Conservation (phyloP, 2,329 filamentous ascomycete species). For the Talaromyces sp. region DNA sequence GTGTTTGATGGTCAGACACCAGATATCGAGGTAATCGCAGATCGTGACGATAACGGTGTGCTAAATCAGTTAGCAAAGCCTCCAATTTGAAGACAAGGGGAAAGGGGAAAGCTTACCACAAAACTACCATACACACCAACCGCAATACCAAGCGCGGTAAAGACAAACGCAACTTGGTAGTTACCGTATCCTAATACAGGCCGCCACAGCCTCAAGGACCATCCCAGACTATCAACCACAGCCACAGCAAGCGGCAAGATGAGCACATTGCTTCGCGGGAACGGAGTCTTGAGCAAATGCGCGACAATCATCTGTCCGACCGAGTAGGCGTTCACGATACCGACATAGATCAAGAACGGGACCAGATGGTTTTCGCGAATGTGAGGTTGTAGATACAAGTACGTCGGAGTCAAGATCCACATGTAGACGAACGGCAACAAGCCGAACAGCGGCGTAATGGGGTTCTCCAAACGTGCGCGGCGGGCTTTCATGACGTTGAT, state of each 20-base stretch:
- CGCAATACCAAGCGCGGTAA: constrained; percentile 78
- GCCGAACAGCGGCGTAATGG: constrained; percentile 68
- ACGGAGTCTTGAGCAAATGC: constrained; percentile 81
- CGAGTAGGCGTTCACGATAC: constrained; percentile 88
- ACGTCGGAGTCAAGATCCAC: constrained; percentile 74
- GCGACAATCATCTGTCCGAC: constrained; percentile 95
- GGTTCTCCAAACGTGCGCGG: constrained; percentile 68
- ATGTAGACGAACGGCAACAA: constrained; percentile 76
- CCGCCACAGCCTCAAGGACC: constrained; percentile 64
- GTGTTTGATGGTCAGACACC: constrained; percentile 97
- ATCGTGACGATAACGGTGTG: constrained; percentile 95
- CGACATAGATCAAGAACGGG: constrained; percentile 84
- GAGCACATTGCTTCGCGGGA: constrained; percentile 88
- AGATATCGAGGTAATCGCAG: constrained; percentile 97
- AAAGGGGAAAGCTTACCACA: constrained; percentile 55
- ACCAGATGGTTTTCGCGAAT: constrained; percentile 82
- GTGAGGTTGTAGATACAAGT: constrained; percentile 79
- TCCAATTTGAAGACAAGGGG: background rate
- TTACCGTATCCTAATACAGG: constrained; percentile 68
- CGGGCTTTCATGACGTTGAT: constrained; percentile 82
- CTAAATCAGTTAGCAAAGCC: constrained; percentile 29
- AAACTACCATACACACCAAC: constrained; percentile 96
- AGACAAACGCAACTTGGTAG: constrained; percentile 92
- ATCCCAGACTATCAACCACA: constrained; percentile 77
- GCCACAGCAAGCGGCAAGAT: constrained; percentile 73